These are phyloP conservation scores for Lactarius sp. DNA, from an alignment of 768 basidiomycete species.

Conservation along the genomic window DNA sequence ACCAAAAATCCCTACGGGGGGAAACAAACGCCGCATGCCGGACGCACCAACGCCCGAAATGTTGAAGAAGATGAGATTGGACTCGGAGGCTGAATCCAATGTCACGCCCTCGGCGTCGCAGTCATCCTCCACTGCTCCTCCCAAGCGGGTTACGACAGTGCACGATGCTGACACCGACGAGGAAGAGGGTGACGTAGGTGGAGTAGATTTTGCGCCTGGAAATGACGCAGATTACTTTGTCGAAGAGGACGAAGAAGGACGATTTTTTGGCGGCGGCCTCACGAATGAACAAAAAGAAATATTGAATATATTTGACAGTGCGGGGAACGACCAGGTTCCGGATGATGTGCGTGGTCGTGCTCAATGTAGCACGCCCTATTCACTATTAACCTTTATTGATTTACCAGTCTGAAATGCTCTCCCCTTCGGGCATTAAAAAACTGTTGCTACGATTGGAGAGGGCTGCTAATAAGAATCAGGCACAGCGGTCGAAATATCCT, in stretches of 20 bases:
- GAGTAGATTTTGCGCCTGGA: slow-evolving; percentile 67
- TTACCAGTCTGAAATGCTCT: slow-evolving; percentile 57
- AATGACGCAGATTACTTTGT: slow-evolving; percentile 86
- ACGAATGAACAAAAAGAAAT: slow-evolving; percentile 94
- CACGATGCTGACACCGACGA: slow-evolving; percentile 60
- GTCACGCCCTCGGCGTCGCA: slow-evolving; percentile 3
- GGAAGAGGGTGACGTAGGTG: slow-evolving; percentile 30
- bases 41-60: slow-evolving; percentile 77
- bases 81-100: slow-evolving; percentile 30
- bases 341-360: slow-evolving; percentile 55
- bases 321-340: slow-evolving; percentile 54
- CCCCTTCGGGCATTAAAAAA: slow-evolving; percentile 64
- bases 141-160: slow-evolving; percentile 45
- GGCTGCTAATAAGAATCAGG: slow-evolving; percentile 90
- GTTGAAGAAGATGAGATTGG: slow-evolving; percentile 73
- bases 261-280: slow-evolving; percentile 92
- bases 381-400: neutral
- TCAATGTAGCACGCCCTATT: slow-evolving; percentile 15
- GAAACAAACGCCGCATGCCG: slow-evolving; percentile 69
- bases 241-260: slow-evolving; percentile 89
- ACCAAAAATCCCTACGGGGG: slow-evolving; percentile 58
- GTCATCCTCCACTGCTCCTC: slow-evolving; percentile 28
- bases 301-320: slow-evolving; percentile 85
- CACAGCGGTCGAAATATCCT: slow-evolving; percentile 92
- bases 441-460: slow-evolving; percentile 80